Evolutionary conservation across 1,139 yeast genomes (phyloP).

Genomic region (Debaryomyces robertsiae): DNA sequence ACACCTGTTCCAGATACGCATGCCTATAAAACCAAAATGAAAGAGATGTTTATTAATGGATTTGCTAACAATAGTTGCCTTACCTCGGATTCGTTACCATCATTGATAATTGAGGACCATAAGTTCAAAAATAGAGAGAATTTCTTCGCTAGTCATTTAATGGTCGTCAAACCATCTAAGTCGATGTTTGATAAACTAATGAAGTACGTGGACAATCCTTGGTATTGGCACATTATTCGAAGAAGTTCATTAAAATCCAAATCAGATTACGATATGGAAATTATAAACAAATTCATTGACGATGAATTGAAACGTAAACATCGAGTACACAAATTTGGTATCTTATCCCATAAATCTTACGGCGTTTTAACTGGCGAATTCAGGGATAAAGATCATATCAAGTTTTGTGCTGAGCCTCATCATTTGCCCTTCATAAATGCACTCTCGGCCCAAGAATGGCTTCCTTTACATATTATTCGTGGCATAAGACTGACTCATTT

Average conservation of each 20-base stretch:
- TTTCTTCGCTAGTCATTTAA: conserved; percentile 46
- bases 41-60: conserved; percentile 16
- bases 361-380: conserved; percentile 55
- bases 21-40: conserved; percentile 16
- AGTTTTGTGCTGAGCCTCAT: conserved; percentile 34
- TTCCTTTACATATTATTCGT: conserved; percentile 23
- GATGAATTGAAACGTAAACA: conserved; percentile 21
- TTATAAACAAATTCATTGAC: conserved; percentile 42
- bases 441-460: conserved; percentile 30
- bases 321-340: conserved; percentile 29
- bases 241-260: conserved; percentile 23
- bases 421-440: conserved; percentile 32
- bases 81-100: conserved; percentile 20
- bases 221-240: conserved; percentile 31
- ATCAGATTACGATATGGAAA: conserved; percentile 53
- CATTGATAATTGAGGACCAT: conserved; percentile 29
- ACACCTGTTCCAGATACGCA: conserved; percentile 20
- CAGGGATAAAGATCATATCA: conserved; percentile 29
- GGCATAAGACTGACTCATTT: conserved; percentile 39
- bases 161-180: conserved; percentile 46
- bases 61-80: conserved; percentile 5
- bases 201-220: conserved; percentile 34
- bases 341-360: conserved; percentile 49
- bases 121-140: conserved; percentile 31
- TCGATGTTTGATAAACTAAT: conserved; percentile 30